phyloP scores from a whole-genome alignment of 2,329 filamentous ascomycete genomes.

The Penicillium brevicompactum region DNA sequence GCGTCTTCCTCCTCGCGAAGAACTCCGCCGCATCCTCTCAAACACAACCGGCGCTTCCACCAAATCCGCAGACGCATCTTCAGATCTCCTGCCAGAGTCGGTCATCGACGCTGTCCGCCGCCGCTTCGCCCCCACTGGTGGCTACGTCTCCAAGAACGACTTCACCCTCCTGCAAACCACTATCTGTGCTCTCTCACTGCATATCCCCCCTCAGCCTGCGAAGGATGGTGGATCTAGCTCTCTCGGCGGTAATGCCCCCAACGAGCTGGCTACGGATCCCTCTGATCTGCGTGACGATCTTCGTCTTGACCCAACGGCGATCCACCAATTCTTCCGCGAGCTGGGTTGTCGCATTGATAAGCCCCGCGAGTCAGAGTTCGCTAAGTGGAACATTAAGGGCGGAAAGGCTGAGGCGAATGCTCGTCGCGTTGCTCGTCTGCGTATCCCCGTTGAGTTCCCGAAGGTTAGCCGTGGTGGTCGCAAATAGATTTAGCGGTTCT shows the following conservation, averaged over 20 bases:
- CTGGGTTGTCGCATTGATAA: slow-evolving; percentile 48
- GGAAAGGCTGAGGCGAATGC: slow-evolving; percentile 60
- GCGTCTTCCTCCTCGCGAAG: slow-evolving; percentile 42
- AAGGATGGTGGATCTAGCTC: slow-evolving; percentile 39
- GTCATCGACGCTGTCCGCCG: slow-evolving; percentile 45
- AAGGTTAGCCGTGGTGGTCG: slow-evolving; percentile 54
- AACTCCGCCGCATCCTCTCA: slow-evolving; percentile 41
- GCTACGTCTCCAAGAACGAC: slow-evolving; percentile 40
- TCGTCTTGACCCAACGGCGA: slow-evolving; percentile 37
- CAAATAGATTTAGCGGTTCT: slow-evolving; percentile 20
- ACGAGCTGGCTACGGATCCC: slow-evolving; percentile 46
- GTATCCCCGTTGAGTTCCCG: slow-evolving; percentile 80
- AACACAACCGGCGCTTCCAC: slow-evolving; percentile 23
- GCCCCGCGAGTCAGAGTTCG: slow-evolving; percentile 44
- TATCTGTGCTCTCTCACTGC: slow-evolving; percentile 49
- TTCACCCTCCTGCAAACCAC: slow-evolving; percentile 48
- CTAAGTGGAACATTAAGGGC: slow-evolving; percentile 53
- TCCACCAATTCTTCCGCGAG: slow-evolving; percentile 48
- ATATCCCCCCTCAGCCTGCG: slow-evolving; percentile 46
- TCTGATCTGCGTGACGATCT: slow-evolving; percentile 50
- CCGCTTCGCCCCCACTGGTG: slow-evolving; percentile 43
- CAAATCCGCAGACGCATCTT: slow-evolving; percentile 12
- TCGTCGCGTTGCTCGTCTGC: slow-evolving; percentile 66
- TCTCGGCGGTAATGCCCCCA: slow-evolving; percentile 38
- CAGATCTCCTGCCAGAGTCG: slow-evolving; percentile 36